Percentiles rank a stretch among this genome's conserved stretches.
phyloP scores from a whole-genome alignment of 2,329 filamentous ascomycete species.

The Lecanicillium sp. region DNA sequence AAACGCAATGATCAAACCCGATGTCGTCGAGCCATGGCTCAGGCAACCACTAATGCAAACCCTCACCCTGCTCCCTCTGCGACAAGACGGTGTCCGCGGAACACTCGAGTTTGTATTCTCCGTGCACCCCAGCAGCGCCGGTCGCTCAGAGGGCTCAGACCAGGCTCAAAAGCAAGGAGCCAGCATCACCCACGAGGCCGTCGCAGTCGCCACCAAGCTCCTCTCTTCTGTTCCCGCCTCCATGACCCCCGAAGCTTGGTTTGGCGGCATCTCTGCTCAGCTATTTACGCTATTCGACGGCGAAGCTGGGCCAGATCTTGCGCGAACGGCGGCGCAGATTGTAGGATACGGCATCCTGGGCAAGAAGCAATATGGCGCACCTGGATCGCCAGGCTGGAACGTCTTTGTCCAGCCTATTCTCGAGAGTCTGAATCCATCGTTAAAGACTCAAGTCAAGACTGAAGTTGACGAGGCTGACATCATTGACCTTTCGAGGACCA shows the following conservation, averaged over 20 bases:
- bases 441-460: slow-evolving; percentile 11
- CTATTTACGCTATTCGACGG: slow-evolving; percentile 55
- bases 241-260: slow-evolving; percentile 50
- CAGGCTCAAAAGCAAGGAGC: slow-evolving; percentile 47
- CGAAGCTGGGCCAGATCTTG: slow-evolving; percentile 22
- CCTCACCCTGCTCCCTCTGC: slow-evolving; percentile 52
- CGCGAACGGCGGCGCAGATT: slow-evolving; percentile 27
- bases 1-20: slow-evolving; percentile 56
- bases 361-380: slow-evolving; percentile 53
- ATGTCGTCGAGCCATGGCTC: slow-evolving; percentile 51
- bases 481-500: slow-evolving; percentile 35
- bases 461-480: slow-evolving; percentile 27
- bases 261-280: slow-evolving; percentile 51
- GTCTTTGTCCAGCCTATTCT: slow-evolving; percentile 53
- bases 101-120: slow-evolving; percentile 65
- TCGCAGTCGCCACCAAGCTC: slow-evolving; percentile 54
- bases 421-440: slow-evolving; percentile 37
- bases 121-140: slow-evolving; percentile 49
- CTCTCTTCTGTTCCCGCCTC: slow-evolving; percentile 50
- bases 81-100: slow-evolving; percentile 54
- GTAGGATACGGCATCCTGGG: slow-evolving; percentile 55
- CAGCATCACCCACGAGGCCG: slow-evolving; percentile 59
- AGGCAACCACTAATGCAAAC: slow-evolving; percentile 45
- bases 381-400: slow-evolving; percentile 53
- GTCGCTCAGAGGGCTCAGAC: slow-evolving; percentile 29